Evolutionary conservation across 768 basidiomycete species (phyloP).

Genomic region (Zangia roseola): DNA sequence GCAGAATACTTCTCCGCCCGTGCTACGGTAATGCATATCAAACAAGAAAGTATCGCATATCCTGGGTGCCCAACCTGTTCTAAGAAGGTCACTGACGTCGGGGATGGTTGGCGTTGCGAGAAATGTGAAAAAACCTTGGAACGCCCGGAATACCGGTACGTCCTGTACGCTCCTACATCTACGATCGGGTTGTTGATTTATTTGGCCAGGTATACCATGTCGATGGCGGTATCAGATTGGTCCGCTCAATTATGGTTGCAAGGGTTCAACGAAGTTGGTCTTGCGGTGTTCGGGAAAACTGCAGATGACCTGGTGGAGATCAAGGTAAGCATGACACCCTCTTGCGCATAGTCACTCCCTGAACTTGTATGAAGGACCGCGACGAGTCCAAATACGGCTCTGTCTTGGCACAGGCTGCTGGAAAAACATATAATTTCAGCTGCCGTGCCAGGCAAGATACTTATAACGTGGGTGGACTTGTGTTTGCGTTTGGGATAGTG

Average conservation of each 20-base stretch:
- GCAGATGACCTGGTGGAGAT: slow-evolving; percentile 79
- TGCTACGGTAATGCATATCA: slow-evolving; percentile 88
- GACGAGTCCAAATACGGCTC: slow-evolving; percentile 58
- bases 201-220: slow-evolving; percentile 66
- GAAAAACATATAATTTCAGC: slow-evolving; percentile 75
- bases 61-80: slow-evolving; percentile 88
- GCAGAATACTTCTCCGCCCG: slow-evolving; percentile 76
- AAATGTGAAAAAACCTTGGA: slow-evolving; percentile 78
- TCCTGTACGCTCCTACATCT: slow-evolving; percentile 3
- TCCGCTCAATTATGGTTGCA: slow-evolving; percentile 90
- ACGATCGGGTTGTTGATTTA: slow-evolving; percentile 1
- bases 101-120: slow-evolving; percentile 86
- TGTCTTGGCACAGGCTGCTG: slow-evolving; percentile 61
- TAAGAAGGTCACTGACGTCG: slow-evolving; percentile 81
- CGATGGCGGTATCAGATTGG: slow-evolving; percentile 86
- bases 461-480: slow-evolving; percentile 60
- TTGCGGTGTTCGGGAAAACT: slow-evolving; percentile 68
- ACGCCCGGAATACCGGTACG: slow-evolving; percentile 79
- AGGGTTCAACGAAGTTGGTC: slow-evolving; percentile 92
- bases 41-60: slow-evolving; percentile 77
- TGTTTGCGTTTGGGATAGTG: neutral
- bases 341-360: neutral
- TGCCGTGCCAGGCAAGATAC: slow-evolving; percentile 87
- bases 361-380: slow-evolving; percentile 43
- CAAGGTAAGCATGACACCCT: slow-evolving; percentile 43